These are phyloP conservation scores for Straminergon stramineum DNA, from an alignment of 225 moss, liverwort and hornwort genomes.

Conservation along the genomic window DNA sequence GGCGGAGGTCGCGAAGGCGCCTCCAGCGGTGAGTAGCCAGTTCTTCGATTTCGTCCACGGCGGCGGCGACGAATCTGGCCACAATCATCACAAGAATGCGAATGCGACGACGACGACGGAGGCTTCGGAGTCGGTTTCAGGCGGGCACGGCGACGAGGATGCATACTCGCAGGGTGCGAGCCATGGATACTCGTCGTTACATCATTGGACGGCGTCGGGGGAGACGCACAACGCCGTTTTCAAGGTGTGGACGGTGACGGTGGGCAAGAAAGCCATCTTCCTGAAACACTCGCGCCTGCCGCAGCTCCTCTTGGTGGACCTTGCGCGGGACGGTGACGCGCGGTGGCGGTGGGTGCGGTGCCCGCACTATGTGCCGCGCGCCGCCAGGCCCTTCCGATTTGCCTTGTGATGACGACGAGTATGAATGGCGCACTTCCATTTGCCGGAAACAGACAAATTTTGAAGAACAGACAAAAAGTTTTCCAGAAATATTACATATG, in stretches of 20 bases:
- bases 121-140: neutral
- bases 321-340: neutral
- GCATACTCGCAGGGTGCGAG: neutral
- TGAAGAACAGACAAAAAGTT: neutral
- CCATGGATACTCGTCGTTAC: constrained; percentile 21
- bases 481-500: fast-evolving
- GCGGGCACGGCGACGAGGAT: neutral
- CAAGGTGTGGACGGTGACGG: constrained; percentile 20
- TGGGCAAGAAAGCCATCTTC: constrained; percentile 9
- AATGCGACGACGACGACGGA: neutral
- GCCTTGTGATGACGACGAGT: neutral
- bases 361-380: constrained; percentile 15
- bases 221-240: constrained; percentile 2
- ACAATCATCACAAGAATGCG: too few species aligned
- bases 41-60: neutral
- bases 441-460: neutral
- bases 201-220: constrained; percentile 31
- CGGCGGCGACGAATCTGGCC: neutral
- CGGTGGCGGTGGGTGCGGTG: constrained; percentile 26
- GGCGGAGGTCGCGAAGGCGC: constrained; percentile 23
- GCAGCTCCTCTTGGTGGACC: constrained; percentile 15
- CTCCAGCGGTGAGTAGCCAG: neutral
- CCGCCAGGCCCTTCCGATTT: constrained; percentile 28
- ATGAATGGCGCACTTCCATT: too few species aligned
- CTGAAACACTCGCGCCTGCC: constrained; percentile 14